phyloP scores from a whole-genome alignment of 2,329 filamentous ascomycete species.

The Cladorrhinum sp. region DNA sequence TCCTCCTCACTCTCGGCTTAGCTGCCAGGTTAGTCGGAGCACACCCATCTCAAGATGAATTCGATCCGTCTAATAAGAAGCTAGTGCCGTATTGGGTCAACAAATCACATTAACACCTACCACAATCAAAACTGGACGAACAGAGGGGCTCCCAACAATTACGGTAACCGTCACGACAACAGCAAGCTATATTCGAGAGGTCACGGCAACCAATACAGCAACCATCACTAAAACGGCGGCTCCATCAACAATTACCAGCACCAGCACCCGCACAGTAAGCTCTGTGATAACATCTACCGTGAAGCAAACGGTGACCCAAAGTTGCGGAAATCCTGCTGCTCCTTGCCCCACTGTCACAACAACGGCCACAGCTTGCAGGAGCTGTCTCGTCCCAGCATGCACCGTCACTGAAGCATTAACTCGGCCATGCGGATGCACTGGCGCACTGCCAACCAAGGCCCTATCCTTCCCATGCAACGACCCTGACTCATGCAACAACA shows the following conservation, averaged over 20 bases:
- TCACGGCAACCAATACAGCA: constrained; percentile 14
- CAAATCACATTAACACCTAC: constrained; percentile 25
- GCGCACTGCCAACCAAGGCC: constrained; percentile 25
- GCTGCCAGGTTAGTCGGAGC: constrained; percentile 22
- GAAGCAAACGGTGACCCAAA: constrained; percentile 12
- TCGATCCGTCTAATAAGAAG: neutral
- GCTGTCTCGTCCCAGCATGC: constrained; percentile 28
- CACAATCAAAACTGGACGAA: constrained; percentile 20
- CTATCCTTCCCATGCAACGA: constrained; percentile 28
- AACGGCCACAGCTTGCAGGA: constrained; percentile 26
- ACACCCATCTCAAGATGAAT: neutral
- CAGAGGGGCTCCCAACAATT: constrained; percentile 3
- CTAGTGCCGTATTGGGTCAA: constrained; percentile 22
- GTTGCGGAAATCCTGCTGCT: constrained; percentile 18
- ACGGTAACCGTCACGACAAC: constrained; percentile 18
- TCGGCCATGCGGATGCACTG: constrained; percentile 23
- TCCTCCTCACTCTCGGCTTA: constrained; percentile 11
- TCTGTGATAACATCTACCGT: constrained; percentile 14
- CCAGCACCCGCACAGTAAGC: constrained; percentile 12
- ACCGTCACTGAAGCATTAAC: constrained; percentile 24
- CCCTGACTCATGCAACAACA: constrained; percentile 26
- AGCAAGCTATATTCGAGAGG: constrained; percentile 15
- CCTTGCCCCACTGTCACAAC: constrained; percentile 27
- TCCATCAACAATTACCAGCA: constrained; percentile 11
- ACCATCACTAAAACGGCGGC: constrained; percentile 9